Base-by-base conservation (phyloP, 208 protist species). In the Crithidia mellificae region DNA sequence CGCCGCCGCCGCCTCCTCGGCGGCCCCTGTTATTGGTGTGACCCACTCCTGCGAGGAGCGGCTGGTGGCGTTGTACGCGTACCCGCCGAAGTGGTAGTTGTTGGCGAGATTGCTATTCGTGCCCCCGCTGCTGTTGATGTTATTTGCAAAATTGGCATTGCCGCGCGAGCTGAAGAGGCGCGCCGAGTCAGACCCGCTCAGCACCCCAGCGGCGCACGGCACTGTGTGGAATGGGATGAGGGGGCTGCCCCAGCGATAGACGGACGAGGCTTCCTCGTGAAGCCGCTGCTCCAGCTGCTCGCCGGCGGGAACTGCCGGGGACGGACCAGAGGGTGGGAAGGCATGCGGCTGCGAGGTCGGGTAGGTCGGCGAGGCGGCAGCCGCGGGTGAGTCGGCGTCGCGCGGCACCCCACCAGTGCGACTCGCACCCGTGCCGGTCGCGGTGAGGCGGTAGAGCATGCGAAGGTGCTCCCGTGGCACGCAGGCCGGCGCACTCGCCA, bases 401-500 rank as follows among this genome's bases (percentile, higher is more conserved):
- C 34, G 27, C 12, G 50, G 9, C 7, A 50, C 56, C 1, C 56
- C 36, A 17, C 56, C 56, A 4, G 56, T 49, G 27, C 56, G 41
- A 27, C 27, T 51, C 8, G 56, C 41, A 2, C 56, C 56, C 11
- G 56, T 51, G 25, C 61, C 61, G 11, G 19, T 15, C 29, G 59
- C 52, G 41, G 68, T 52, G 34, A 68, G 61, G 19, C 68, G 68
- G 20, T 63, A 63, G 27, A 74, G 51, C 52, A 49, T 67, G 36
- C 68, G 68, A 39, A 74, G 41, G 36, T 74, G 36, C 29, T 68
- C 68, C 9, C 68, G 68, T 19, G 68, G 68, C 61, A 74, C 68
- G 24, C 68, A 74, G 15, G 30, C 22, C 43, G 68, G 68, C 9
- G 68, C 68, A 17, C 29, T 41, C 9, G 68, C 14, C 39, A 74